A percentile compares a stretch with the other conserved stretches of the same genome.
These are phyloP conservation scores for Articulospora tetracladia DNA, from an alignment of 495 filamentous ascomycete genomes.

Conservation along the genomic window DNA sequence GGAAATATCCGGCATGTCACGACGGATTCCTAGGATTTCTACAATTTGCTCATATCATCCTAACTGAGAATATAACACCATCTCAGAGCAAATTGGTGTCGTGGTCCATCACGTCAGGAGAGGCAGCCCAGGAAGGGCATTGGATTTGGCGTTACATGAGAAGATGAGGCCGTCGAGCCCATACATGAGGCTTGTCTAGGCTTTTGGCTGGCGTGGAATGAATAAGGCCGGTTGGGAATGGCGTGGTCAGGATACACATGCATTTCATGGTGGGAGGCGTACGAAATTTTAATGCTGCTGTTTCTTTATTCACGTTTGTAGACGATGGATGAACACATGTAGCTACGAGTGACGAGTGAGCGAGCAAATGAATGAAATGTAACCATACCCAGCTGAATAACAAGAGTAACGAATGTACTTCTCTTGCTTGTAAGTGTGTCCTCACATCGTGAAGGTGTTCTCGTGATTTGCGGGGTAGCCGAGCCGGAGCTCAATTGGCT, in stretches of 20 bases:
- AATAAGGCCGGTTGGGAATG: not conserved
- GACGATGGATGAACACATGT: not conserved
- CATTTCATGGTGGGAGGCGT: not conserved
- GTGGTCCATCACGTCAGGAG: too few species aligned
- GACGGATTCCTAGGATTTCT: not conserved
- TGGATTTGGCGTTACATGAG: not conserved
- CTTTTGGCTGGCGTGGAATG: not conserved
- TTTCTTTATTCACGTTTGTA: not conserved
- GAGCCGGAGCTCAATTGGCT: not conserved
- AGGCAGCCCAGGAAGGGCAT: not conserved
- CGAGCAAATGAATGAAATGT: not conserved
- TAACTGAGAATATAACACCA: not conserved
- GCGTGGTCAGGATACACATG: not conserved
- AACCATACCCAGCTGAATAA: too few species aligned
- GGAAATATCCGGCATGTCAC: not conserved
- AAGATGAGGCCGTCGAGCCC: not conserved
- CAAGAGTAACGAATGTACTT: too few species aligned
- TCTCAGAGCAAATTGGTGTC: too few species aligned
- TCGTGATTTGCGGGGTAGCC: not conserved
- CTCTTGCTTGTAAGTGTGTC: too few species aligned
- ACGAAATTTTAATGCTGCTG: not conserved
- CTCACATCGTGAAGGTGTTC: too few species aligned
- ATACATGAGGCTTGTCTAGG: not conserved
- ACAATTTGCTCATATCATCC: too few species aligned
- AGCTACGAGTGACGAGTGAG: not conserved